Conservation (phyloP, 2,329 filamentous ascomycete species). For the Aspergillus brunneoviolaceus region DNA sequence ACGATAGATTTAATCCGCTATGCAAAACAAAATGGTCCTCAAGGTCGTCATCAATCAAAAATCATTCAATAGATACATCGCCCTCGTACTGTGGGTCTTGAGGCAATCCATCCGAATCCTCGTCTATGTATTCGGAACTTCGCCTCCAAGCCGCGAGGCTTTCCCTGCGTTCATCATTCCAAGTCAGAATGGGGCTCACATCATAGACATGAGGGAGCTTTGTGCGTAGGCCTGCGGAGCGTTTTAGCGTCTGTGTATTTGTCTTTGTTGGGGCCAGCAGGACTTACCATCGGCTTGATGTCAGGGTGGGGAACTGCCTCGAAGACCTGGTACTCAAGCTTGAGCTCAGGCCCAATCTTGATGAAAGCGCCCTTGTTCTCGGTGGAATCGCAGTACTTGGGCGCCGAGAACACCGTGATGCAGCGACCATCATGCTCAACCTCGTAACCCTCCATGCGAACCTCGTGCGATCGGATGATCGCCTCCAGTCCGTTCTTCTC, state of each 20-base stretch:
- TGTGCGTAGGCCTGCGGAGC: constrained; percentile 71
- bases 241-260: constrained; percentile 5
- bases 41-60: constrained; percentile 15
- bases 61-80: constrained; percentile 21
- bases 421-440: constrained; percentile 94
- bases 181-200: constrained; percentile 55
- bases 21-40: constrained; percentile 23
- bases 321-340: constrained; percentile 89
- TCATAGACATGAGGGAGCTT: constrained; percentile 73
- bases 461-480: constrained; percentile 95
- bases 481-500: constrained; percentile 93
- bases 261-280: not conserved
- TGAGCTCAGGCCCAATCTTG: constrained; percentile 89
- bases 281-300: constrained; percentile 79
- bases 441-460: constrained; percentile 98
- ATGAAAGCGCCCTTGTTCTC: constrained; percentile 99
- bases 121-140: not conserved
- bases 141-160: constrained; percentile 11
- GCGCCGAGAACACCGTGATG: constrained; percentile 97
- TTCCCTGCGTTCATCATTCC: constrained; percentile 21
- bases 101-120: constrained; percentile 7
- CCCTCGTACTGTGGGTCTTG: constrained; percentile 14
- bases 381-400: constrained; percentile 95
- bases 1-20: constrained; percentile 22
- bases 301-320: constrained; percentile 95